Conservation (phyloP, 768 basidiomycete species). For the Lactarius sp. region DNA sequence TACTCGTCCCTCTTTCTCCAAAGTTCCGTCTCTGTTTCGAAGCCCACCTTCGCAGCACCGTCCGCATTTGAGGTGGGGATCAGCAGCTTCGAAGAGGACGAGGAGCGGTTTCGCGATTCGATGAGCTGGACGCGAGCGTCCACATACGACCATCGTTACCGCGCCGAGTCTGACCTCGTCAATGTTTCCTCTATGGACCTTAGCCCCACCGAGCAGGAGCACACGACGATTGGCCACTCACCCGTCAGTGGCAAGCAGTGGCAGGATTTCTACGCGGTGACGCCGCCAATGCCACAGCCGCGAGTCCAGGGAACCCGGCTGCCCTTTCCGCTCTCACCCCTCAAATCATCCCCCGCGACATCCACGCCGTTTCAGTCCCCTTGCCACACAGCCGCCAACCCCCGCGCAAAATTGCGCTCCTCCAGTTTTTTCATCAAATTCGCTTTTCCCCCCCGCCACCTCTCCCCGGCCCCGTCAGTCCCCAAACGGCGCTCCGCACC, state of each 20-base stretch:
- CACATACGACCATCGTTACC: constrained; percentile 10
- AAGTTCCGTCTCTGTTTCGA: constrained; percentile 20
- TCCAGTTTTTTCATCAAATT: constrained; percentile 33
- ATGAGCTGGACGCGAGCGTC: constrained; percentile 27
- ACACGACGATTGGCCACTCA: constrained; percentile 17
- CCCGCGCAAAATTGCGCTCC: constrained; percentile 32
- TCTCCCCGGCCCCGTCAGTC: constrained; percentile 25
- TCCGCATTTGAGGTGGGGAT: constrained; percentile 25
- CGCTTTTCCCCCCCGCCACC: constrained; percentile 32
- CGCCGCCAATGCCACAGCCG: background rate
- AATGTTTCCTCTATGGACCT: constrained; percentile 24
- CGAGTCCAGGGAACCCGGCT: constrained; percentile 13
- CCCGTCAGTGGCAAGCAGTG: constrained; percentile 15
- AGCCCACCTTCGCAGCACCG: constrained; percentile 21
- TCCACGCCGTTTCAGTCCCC: constrained; percentile 30
- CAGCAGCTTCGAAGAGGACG: constrained; percentile 23
- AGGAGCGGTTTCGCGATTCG: constrained; percentile 23
- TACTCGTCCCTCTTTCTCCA: constrained; percentile 19
- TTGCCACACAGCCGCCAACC: constrained; percentile 16
- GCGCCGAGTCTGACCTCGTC: constrained; percentile 14
- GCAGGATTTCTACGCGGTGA: constrained; percentile 16
- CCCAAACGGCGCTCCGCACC: constrained; percentile 24
- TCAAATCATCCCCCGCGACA: constrained; percentile 29
- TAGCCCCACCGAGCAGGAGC: constrained; percentile 21
- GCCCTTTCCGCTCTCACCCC: constrained; percentile 23